phyloP scores from a whole-genome alignment of 2,329 filamentous ascomycete genomes.

The Sporothrix inflata region DNA sequence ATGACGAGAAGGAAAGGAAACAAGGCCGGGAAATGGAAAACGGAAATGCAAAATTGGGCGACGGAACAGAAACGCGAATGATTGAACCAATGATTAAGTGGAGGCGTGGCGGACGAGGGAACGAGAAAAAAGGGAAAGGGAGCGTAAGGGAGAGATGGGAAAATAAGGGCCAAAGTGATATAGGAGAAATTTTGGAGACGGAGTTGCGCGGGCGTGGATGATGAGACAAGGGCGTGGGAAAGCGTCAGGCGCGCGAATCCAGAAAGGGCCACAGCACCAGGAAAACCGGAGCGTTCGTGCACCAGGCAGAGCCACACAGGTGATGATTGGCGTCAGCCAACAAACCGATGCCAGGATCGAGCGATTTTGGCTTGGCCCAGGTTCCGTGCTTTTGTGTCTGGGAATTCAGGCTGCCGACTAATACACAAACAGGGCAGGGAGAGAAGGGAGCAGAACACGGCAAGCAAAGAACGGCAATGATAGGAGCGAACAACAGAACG shows the following conservation, averaged over 20 bases:
- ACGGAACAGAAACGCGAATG: constrained; percentile 30
- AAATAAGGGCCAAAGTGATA: constrained; percentile 24
- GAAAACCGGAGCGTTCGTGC: neutral
- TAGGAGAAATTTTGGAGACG: constrained; percentile 22
- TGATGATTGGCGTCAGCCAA: constrained; percentile 30
- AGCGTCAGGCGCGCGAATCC: constrained; percentile 26
- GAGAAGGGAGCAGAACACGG: neutral
- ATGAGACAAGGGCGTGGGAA: constrained; percentile 28
- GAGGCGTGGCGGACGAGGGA: constrained; percentile 29
- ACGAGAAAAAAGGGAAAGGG: constrained; percentile 32
- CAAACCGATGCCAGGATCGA: constrained; percentile 11
- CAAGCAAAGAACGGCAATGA: neutral
- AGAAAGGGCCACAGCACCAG: constrained; percentile 25
- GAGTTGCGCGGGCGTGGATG: constrained; percentile 21
- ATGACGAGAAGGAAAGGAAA: constrained; percentile 29
- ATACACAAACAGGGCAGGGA: neutral
- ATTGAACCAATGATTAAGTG: constrained; percentile 33
- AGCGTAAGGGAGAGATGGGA: constrained; percentile 30
- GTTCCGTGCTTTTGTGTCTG: constrained; percentile 1
- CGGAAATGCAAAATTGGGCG: constrained; percentile 28
- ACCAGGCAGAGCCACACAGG: constrained; percentile 8
- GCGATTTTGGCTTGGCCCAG: constrained; percentile 1
- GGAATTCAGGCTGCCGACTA: constrained; percentile 3
- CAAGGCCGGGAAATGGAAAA: constrained; percentile 28
- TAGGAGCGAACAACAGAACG: neutral